A percentile compares a stretch with the other conserved stretches of the same genome.
Conservation (phyloP, 2,329 filamentous ascomycete genomes). For the Lasiodiplodia sp. region DNA sequence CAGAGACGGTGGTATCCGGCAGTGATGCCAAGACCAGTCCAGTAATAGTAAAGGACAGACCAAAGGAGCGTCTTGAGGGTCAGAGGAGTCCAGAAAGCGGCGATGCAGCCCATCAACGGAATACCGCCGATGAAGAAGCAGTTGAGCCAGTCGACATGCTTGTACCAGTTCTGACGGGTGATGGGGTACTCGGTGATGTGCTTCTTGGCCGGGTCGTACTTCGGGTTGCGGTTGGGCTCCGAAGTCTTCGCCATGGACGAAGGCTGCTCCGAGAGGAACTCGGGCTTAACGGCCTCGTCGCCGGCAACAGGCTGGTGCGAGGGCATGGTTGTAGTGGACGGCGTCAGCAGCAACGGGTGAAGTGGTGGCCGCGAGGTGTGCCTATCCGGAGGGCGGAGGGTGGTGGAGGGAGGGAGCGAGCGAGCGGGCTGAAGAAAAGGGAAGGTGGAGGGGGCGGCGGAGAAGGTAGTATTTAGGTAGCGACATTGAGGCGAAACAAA, state of each 20-base stretch:
- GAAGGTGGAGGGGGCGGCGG: conserved; percentile 40
- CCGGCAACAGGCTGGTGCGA: conserved; percentile 59
- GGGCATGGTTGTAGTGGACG: conserved; percentile 52
- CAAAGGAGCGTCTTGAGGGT: conserved; percentile 76
- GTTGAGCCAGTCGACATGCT: conserved; percentile 95
- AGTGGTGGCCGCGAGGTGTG: conserved; percentile 17
- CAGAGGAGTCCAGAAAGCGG: conserved; percentile 81
- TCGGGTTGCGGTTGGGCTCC: conserved; percentile 61
- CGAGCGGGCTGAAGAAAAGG: conserved; percentile 34
- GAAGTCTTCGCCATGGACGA: conserved; percentile 56
- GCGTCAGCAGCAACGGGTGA: conserved; percentile 5
- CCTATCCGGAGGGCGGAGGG: neutral
- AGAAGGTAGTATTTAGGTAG: conserved; percentile 29
- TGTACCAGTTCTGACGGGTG: conserved; percentile 84
- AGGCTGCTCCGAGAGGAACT: conserved; percentile 54
- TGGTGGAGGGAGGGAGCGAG: conserved; percentile 1
- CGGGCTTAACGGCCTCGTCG: conserved; percentile 58
- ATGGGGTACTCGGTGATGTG: conserved; percentile 87
- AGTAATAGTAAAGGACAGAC: conserved; percentile 82
- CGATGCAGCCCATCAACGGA: conserved; percentile 76
- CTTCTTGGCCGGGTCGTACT: conserved; percentile 70
- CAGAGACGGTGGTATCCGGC: conserved; percentile 77
- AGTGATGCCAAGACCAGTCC: conserved; percentile 73
- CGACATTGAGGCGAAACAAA: conserved; percentile 17
- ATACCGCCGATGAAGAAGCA: conserved; percentile 81